Percentiles rank a stretch among this genome's conserved stretches.
phyloP scores from a whole-genome alignment of 169 alveolate genomes.

The Eimeria acervulina region DNA sequence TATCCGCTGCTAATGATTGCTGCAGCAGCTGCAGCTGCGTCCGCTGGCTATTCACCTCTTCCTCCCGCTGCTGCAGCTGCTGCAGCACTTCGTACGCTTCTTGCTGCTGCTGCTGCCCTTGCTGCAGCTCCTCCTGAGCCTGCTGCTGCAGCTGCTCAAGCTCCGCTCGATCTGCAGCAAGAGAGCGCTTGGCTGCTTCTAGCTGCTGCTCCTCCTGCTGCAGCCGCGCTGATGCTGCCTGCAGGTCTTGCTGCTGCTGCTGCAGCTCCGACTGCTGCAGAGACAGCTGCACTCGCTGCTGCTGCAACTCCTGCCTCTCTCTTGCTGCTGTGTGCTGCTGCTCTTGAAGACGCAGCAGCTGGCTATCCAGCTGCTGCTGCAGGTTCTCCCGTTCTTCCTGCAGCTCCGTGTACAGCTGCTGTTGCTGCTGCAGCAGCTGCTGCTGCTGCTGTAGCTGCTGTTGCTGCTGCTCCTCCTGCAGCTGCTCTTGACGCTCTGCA shows the following conservation, averaged over 20 bases:
- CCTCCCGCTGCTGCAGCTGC: no score
- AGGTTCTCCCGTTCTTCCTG: conserved; percentile 26
- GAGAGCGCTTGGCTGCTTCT: neutral
- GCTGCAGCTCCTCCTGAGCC: no score
- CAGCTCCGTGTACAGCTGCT: neutral
- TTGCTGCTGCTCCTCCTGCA: neutral
- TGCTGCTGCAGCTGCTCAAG: conserved; percentile 14
- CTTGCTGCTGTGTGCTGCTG: conserved; percentile 14
- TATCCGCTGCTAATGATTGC: neutral
- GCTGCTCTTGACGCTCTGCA: neutral
- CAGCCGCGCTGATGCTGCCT: neutral
- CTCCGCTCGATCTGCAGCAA: neutral
- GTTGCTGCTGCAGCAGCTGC: conserved; percentile 32
- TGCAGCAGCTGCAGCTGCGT: conserved; percentile 34
- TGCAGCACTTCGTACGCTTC: no score
- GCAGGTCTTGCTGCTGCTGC: conserved; percentile 25
- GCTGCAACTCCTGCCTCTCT: neutral
- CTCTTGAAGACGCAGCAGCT: neutral
- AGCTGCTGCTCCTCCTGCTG: conserved; percentile 25
- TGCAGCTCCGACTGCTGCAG: neutral
- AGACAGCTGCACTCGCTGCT: neutral
- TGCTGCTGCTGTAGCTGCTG: conserved; percentile 15
- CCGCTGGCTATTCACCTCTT: neutral
- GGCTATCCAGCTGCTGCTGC: conserved; percentile 25
- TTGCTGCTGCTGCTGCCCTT: no score